Evolutionary conservation across 2,329 filamentous ascomycete genomes (phyloP).

Genomic region (Fusarium stilboides): DNA sequence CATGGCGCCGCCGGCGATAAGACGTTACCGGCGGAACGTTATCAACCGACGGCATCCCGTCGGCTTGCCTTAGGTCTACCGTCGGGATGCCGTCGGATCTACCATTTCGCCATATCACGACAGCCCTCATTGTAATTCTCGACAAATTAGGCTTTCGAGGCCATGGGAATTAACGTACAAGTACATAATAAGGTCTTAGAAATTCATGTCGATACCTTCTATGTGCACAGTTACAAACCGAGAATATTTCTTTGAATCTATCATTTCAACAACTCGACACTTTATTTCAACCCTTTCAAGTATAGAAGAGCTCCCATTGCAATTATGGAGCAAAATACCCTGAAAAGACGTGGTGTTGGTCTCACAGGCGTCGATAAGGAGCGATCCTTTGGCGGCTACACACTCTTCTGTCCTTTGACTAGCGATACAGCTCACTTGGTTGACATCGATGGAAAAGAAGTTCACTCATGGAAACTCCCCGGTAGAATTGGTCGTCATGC

Average conservation of each 20-base stretch:
- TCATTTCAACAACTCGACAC: neutral
- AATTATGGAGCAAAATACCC: conserved; percentile 53
- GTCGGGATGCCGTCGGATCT: conserved; percentile 17
- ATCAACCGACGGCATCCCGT: conserved; percentile 44
- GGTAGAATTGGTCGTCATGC: conserved; percentile 51
- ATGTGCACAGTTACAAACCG: accelerated
- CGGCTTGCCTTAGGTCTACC: conserved; percentile 19
- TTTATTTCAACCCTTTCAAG: too few species aligned
- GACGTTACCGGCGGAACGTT: conserved; percentile 1
- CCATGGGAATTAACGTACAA: neutral
- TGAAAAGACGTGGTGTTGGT: conserved; percentile 50
- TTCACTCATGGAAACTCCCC: conserved; percentile 51
- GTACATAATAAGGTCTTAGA: neutral
- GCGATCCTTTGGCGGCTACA: conserved; percentile 49
- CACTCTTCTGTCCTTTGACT: conserved; percentile 52
- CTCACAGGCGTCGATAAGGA: conserved; percentile 50
- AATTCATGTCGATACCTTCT: neutral
- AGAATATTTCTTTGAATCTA: neutral
- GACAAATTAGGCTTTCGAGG: too few species aligned
- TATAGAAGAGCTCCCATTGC: accelerated
- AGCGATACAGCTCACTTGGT: conserved; percentile 47
- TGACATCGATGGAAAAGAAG: conserved; percentile 50
- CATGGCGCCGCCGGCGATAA: conserved; percentile 17
- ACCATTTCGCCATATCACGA: neutral
- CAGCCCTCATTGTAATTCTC: neutral